Percentiles rank a stretch among this genome's conserved stretches.
These are phyloP conservation scores for Lunularia cruciata DNA, from an alignment of 225 moss, liverwort and hornwort species.

Conservation along the genomic window DNA sequence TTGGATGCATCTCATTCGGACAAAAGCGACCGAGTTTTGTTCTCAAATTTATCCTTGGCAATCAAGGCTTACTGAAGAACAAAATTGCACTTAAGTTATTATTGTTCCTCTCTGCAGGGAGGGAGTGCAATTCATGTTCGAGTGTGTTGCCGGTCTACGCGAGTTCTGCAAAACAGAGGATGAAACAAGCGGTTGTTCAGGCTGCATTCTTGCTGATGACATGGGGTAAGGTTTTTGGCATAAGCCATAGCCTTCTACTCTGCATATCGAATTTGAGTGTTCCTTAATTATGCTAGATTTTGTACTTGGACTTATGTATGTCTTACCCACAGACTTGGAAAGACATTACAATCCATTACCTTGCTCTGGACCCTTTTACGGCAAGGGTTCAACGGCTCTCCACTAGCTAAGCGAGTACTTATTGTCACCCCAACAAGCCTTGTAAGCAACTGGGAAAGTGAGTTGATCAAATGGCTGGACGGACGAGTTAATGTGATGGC, in stretches of 20 bases:
- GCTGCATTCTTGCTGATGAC: constrained; percentile 98
- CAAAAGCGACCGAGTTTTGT: background rate
- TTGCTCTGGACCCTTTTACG: constrained; percentile 94
- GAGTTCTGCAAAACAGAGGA: constrained; percentile 63
- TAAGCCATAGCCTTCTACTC: background rate
- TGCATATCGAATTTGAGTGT: background rate
- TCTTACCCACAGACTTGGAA: constrained; percentile 64
- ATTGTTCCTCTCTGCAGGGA: constrained; percentile 55
- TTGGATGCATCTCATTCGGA: background rate
- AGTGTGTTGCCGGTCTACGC: constrained; percentile 92
- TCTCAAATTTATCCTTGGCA: too few species aligned
- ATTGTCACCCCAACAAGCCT: constrained; percentile 98
- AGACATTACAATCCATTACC: constrained; percentile 92
- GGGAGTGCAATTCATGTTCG: constrained; percentile 99
- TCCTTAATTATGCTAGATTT: background rate
- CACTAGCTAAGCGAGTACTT: constrained; percentile 83
- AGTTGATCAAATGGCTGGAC: constrained; percentile 90
- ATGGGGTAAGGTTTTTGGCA: constrained; percentile 65
- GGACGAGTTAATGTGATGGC: constrained; percentile 79
- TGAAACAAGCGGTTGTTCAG: constrained; percentile 57
- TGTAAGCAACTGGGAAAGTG: constrained; percentile 98
- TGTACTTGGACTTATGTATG: background rate
- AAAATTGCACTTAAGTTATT: background rate
- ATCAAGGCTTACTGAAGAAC: background rate
- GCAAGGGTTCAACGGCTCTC: constrained; percentile 80